Base-by-base conservation (phyloP, 2,329 filamentous ascomycete genomes). In the Arthrobotrys musiformis region DNA sequence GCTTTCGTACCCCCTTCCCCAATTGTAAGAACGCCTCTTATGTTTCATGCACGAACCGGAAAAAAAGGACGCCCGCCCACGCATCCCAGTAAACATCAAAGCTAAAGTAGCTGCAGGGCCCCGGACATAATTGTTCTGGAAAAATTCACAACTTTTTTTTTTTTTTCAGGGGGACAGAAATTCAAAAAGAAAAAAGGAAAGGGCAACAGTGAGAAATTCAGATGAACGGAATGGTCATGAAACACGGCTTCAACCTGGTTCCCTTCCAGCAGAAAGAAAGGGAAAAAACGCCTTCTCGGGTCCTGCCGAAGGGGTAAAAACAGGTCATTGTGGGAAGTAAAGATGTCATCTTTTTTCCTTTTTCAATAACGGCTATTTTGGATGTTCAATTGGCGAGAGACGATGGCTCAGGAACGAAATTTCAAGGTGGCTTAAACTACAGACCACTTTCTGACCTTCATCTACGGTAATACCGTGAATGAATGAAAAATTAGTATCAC, bases 41-140 rank as follows among this genome's bases (percentile, higher is more conserved):
- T 62, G 66, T 70, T 70, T 70, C 54, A 60, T 42, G 52, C 54
- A 70, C 58, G 40, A 70, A 52, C 66, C 66, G 52, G 66, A 58
- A 70, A 61, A 70, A 54, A 54, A 30, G 62, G 40, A 67, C 26
- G 33, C 50, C 54, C 30, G 30, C 11, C 28, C n/a, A 22, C 40
- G n/a, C 33, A 58, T 44, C 66, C 54, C 17, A 24, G 66, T 19
- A 52, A 58, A 40, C 54, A 24, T 58, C 54, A 58, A 58, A 58
- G 54, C 54, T 40, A 58, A 48, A 48, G 22, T 19, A 26, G 11
- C 54, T 62, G 66, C 66, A 70, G 40, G 66, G 66, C 54, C 54
- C 54, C 33, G 40, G 40, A 58, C 26, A 50, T 28, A 40, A 60
- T 52, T 28, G 48, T 70, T 70, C 66, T 70, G 66, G 66, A 70